Evolutionary conservation across 2,329 filamentous ascomycete species (phyloP), one percentile per base, ranked within the genome.

Genomic region (Colletotrichum chlorophyti): DNA sequence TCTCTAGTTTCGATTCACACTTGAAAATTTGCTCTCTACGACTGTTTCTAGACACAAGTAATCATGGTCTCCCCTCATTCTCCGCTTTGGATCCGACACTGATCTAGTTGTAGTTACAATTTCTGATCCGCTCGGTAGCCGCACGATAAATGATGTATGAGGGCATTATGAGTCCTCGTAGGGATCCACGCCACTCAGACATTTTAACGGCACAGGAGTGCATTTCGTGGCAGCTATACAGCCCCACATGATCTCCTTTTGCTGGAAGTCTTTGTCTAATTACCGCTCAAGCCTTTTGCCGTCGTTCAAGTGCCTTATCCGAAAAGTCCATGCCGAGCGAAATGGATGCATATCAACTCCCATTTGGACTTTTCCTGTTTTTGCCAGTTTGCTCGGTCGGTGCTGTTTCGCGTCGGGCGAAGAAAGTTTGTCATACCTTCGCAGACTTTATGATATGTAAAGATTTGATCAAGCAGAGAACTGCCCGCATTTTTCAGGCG

Each of bases 291-390:
- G 41, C 2, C 49, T 35, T 9, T 34, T 40, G 19, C 34, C 17
- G 17, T 61, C 68, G 54, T 74, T 75, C 6, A 68, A 65, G 37
- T 68, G 67, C 1, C 27, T 64, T 53, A 2, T 67, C 60, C 1
- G 74, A 73, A 0, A 74, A 63, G 0, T 68, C 65, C 55, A 72
- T 72, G 31, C 66, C 69, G 6, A 77, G 63, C 45, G 78, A 78
- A 34, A 65, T 47, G 62, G 74, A 77, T n/a, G 27, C 38, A 45
- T 6, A 78, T 69, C 3, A 74, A 73, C 35, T 65, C 69, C 75
- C 74, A 77, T 12, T 74, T 74, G 21, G 76, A 70, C 24, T 35
- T 19, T 31, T 48, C 3, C 26, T 19, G n/a, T 54, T 53, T 21
- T 7, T n/a, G 26, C 21, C 51, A 54, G 3, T 15, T 15, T 3